These are phyloP conservation scores for Annulohypoxylon maeteangense DNA, from an alignment of 495 filamentous ascomycete species.

Conservation along the genomic window DNA sequence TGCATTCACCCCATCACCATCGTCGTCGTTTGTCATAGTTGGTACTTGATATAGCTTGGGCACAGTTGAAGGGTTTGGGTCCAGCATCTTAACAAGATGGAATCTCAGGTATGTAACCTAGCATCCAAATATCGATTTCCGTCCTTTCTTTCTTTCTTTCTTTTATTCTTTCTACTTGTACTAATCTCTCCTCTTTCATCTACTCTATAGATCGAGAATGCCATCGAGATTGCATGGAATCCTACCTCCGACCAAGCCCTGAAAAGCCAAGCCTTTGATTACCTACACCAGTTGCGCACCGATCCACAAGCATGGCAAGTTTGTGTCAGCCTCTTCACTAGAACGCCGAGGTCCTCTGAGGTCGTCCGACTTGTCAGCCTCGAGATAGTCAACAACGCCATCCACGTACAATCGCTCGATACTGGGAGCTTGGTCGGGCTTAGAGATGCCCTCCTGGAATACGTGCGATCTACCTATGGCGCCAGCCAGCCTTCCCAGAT, in stretches of 20 bases:
- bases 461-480: constrained; percentile 77
- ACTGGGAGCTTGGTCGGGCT: constrained; percentile 73
- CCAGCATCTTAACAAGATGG: constrained; percentile 48
- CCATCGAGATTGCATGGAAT: constrained; percentile 90
- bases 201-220: constrained; percentile 92
- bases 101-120: constrained; percentile 50
- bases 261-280: constrained; percentile 87
- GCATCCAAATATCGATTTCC: no score
- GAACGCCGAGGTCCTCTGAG: constrained; percentile 80
- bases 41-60: constrained; percentile 32
- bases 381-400: constrained; percentile 90
- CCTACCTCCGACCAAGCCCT: constrained; percentile 76
- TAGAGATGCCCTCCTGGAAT: constrained; percentile 79
- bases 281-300: constrained; percentile 80
- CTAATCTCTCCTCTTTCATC: background rate
- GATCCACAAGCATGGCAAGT: constrained; percentile 86
- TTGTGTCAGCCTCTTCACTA: constrained; percentile 84
- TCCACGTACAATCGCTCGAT: constrained; percentile 77
- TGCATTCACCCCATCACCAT: constrained; percentile 14
- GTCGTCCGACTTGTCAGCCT: constrained; percentile 87
- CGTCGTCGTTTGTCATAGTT: constrained; percentile 14
- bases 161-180: background rate
- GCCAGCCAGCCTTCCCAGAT: constrained; percentile 61
- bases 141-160: background rate
- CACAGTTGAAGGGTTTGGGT: constrained; percentile 39